Percentiles rank a stretch among this genome's conserved stretches.
Conservation (phyloP, 495 filamentous ascomycete genomes). For the Copromyces sp. region DNA sequence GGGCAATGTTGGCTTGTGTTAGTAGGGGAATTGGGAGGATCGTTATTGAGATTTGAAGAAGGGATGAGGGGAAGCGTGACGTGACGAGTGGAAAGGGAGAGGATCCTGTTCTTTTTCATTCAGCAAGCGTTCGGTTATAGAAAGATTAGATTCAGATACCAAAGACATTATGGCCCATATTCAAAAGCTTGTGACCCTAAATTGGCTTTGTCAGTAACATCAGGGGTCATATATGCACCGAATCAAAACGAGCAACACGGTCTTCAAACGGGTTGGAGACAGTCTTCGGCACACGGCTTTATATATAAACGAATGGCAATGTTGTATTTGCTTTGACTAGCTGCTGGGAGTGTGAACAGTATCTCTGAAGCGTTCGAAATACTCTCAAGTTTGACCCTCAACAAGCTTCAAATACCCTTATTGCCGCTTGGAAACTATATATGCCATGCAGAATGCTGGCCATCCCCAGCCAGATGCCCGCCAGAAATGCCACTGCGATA, state of each 20-base stretch:
- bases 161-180: neutral
- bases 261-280: accelerated
- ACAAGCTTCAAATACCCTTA: neutral
- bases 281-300: neutral
- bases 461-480: neutral
- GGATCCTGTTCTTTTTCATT: neutral
- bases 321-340: neutral
- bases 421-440: neutral
- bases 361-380: neutral
- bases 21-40: slow-evolving; percentile 38
- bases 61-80: neutral
- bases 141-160: neutral
- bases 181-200: neutral
- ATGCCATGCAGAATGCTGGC: neutral
- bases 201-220: neutral
- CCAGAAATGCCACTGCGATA: neutral
- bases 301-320: neutral
- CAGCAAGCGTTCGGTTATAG: neutral
- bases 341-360: neutral
- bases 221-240: neutral
- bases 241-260: neutral
- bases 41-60: slow-evolving; percentile 31
- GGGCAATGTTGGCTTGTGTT: slow-evolving; percentile 37
- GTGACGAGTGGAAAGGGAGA: neutral
- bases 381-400: no score